Evolutionary conservation across 306 rosid species (phyloP).

Genomic region (Acacia acuminata): DNA sequence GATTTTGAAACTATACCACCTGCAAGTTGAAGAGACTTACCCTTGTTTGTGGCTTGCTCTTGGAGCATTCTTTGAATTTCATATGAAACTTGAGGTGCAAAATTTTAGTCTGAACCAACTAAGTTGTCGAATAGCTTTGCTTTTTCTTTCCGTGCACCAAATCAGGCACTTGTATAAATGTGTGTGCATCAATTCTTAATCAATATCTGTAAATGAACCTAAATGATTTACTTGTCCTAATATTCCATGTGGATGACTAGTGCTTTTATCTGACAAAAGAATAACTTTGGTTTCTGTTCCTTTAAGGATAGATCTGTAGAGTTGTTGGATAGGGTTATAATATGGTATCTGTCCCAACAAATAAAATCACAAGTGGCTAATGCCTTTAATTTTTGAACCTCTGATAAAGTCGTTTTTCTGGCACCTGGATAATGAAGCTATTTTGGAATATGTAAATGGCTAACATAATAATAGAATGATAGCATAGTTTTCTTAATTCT

Average conservation of each 20-base stretch:
- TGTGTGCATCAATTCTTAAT: not conserved
- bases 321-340: not conserved
- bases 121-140: too few species aligned
- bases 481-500: not conserved
- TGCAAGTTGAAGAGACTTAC: not conserved
- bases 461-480: not conserved
- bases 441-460: constrained; percentile 6
- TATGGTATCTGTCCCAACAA: not conserved
- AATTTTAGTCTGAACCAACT: not conserved
- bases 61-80: not conserved
- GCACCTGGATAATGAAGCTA: constrained; percentile 11
- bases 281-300: constrained; percentile 4
- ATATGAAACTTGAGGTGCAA: not conserved
- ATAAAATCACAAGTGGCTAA: not conserved
- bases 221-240: not conserved
- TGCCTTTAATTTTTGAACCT: constrained; percentile 2
- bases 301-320: not conserved
- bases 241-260: not conserved
- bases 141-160: not conserved
- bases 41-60: not conserved
- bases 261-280: constrained; percentile 8
- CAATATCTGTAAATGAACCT: constrained; percentile 7
- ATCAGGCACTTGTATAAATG: not conserved
- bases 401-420: constrained; percentile 3
- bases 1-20: not conserved